Percentiles rank a stretch among this genome's conserved stretches.
Conservation (phyloP, 352 stramenopile species). For the Albugo laibachii region DNA sequence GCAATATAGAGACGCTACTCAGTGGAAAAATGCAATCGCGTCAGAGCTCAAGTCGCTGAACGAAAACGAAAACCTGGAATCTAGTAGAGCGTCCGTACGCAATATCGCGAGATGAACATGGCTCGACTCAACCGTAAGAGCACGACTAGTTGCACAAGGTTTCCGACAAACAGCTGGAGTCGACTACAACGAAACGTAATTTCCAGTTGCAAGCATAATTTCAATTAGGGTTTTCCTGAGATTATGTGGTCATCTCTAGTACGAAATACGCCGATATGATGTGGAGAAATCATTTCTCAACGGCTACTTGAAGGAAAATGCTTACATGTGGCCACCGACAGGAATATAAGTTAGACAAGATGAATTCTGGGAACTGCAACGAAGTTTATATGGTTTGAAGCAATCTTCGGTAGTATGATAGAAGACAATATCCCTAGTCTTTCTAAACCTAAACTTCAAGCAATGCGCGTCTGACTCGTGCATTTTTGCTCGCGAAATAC, state of each 20-base stretch:
- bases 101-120: constrained; percentile 1
- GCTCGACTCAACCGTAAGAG: constrained; percentile 1
- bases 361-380: neutral
- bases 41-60: neutral
- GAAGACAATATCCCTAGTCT: constrained; percentile 7
- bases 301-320: neutral
- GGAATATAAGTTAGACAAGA: neutral
- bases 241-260: neutral
- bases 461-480: constrained; percentile 5
- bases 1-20: neutral
- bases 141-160: constrained; percentile 7
- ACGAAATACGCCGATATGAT: neutral
- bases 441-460: constrained; percentile 8
- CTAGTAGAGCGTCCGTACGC: neutral
- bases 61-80: neutral
- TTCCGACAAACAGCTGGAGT: constrained; percentile 5
- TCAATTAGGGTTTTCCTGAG: constrained; percentile 1
- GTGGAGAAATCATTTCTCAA: neutral
- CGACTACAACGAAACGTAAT: constrained; percentile 5
- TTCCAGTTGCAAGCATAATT: constrained; percentile 1
- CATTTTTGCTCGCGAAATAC: constrained; percentile 4
- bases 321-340: neutral
- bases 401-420: constrained; percentile 12
- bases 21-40: neutral
- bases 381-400: constrained; percentile 10